phyloP scores from a whole-genome alignment of 495 filamentous ascomycete genomes.

The Achaetomiella virescens region DNA sequence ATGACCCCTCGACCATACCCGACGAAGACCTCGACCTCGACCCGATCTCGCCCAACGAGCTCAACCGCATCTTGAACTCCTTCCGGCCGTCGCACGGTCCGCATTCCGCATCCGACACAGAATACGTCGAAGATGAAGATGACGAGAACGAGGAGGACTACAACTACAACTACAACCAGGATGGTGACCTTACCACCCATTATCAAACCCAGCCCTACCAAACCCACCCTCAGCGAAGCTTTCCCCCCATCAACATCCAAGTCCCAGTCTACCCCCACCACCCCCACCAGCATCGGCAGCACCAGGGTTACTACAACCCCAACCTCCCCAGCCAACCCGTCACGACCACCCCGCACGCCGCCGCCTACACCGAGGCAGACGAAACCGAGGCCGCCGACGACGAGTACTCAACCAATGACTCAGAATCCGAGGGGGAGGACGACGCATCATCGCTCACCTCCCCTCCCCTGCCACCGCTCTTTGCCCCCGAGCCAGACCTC shows the following conservation, averaged over 20 bases:
- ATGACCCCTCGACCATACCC: background rate
- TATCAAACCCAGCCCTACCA: background rate
- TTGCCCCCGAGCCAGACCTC: background rate
- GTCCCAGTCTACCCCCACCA: too few relatives aligned
- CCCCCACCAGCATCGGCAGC: background rate
- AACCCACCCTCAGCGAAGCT: background rate
- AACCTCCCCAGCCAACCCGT: background rate
- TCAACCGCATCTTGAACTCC: background rate
- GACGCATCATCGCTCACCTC: background rate
- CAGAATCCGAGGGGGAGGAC: too few relatives aligned
- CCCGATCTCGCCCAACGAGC: background rate
- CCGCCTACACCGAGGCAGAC: background rate
- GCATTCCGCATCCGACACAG: background rate
- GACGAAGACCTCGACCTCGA: conserved; percentile 8
- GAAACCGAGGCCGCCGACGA: background rate
- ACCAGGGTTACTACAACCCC: background rate
- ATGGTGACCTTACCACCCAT: background rate
- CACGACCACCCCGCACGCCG: background rate
- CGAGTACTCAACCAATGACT: too few relatives aligned
- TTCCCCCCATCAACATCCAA: too few relatives aligned
- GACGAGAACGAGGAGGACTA: background rate
- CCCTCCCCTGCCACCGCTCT: background rate
- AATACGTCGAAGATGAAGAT: background rate
- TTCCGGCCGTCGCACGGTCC: background rate
- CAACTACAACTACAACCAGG: background rate